Conservation (phyloP, 164 flowering plant species). For the Akebia trifoliata region DNA sequence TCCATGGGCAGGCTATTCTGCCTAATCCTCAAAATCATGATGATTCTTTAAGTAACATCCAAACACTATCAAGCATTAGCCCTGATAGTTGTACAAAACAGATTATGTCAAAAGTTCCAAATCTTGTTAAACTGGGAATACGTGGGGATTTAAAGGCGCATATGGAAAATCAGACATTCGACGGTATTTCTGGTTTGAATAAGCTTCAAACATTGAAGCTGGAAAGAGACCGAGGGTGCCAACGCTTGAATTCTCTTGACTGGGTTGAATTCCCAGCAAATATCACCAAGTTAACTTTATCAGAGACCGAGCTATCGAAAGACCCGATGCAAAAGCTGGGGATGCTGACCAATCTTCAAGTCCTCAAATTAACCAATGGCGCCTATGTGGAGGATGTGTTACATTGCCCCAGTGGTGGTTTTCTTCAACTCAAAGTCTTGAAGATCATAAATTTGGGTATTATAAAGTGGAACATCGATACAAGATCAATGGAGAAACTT, state of each 20-base stretch:
- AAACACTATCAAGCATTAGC: constrained; percentile 7
- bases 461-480: no score
- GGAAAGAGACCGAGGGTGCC: background rate
- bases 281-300: constrained; percentile 12
- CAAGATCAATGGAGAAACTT: no score
- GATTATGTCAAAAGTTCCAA: constrained; percentile 12
- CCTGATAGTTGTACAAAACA: background rate
- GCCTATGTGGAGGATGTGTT: constrained; percentile 7
- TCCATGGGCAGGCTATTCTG: background rate
- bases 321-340: constrained; percentile 25
- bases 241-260: constrained; percentile 2
- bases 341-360: constrained; percentile 15
- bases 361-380: constrained; percentile 5
- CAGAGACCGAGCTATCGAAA: background rate
- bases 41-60: constrained; percentile 11
- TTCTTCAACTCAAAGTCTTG: no score
- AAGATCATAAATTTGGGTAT: no score
- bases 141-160: background rate
- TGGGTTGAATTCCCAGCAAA: constrained; percentile 12
- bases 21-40: background rate
- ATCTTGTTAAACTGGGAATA: background rate
- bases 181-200: background rate
- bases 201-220: background rate
- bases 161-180: background rate
- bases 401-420: constrained; percentile 18